Evolutionary conservation across 108 stramenopile species (phyloP).

Genomic region (Nannochloropsis gaditana): DNA sequence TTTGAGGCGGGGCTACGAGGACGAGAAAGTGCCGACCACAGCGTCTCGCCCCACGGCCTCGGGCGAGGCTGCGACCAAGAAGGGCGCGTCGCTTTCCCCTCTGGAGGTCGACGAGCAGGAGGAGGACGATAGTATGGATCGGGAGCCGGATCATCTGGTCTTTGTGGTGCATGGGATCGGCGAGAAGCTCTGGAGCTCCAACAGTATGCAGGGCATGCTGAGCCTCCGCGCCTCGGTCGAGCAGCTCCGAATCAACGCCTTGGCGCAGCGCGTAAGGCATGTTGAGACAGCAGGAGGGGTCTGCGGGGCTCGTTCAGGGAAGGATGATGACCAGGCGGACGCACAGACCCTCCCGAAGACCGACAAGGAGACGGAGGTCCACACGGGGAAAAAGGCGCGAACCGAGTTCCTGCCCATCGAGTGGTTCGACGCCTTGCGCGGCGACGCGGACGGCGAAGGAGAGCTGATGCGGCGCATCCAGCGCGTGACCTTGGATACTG

Average conservation of each 20-base stretch:
- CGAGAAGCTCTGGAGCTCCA: slow-evolving; percentile 57
- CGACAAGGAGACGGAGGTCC: too few species aligned
- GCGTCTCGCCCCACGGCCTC: neutral
- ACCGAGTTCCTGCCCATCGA: slow-evolving; percentile 74
- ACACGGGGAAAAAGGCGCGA: slow-evolving; percentile 37
- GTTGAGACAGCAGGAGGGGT: neutral
- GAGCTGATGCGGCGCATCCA: slow-evolving; percentile 31
- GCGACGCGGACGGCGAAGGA: slow-evolving; percentile 42
- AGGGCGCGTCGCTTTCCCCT: neutral
- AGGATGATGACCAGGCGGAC: neutral
- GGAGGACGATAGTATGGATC: slow-evolving; percentile 64
- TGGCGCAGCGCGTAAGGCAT: neutral
- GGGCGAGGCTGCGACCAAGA: neutral
- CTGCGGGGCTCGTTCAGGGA: neutral
- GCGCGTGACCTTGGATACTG: slow-evolving; percentile 63
- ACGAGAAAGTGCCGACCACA: neutral
- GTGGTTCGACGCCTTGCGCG: slow-evolving; percentile 72
- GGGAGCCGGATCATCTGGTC: slow-evolving; percentile 61
- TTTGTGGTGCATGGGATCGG: slow-evolving; percentile 88
- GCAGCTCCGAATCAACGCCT: slow-evolving; percentile 11
- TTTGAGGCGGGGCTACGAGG: slow-evolving; percentile 14
- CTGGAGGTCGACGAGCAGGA: slow-evolving; percentile 63
- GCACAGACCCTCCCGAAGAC: neutral
- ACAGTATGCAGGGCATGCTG: slow-evolving; percentile 50
- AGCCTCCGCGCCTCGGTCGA: slow-evolving; percentile 1